Conservation (phyloP, 2,329 filamentous ascomycete species). For the Sarocladium strictum region DNA sequence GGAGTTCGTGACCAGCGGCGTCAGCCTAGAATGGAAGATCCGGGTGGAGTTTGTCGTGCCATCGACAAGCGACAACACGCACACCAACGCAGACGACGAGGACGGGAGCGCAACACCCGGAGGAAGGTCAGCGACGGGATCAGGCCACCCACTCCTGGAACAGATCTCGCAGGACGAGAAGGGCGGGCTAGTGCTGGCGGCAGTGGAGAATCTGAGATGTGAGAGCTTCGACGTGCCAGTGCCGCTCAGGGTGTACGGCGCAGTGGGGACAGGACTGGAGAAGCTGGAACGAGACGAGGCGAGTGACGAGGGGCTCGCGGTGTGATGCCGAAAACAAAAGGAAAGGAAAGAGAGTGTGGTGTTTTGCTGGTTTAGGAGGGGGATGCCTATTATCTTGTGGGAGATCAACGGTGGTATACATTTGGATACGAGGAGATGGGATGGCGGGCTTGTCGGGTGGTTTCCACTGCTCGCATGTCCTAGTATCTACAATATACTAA, state of each 20-base stretch:
- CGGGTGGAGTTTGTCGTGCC: slow-evolving; percentile 90
- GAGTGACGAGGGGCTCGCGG: slow-evolving; percentile 37
- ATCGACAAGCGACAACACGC: slow-evolving; percentile 26
- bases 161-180: slow-evolving; percentile 73
- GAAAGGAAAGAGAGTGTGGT: too few relatives aligned
- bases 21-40: slow-evolving; percentile 83
- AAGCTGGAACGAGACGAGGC: slow-evolving; percentile 50
- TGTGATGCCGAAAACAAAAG: too few relatives aligned
- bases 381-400: too few relatives aligned
- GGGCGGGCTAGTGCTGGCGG: slow-evolving; percentile 66
- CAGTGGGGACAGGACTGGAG: slow-evolving; percentile 51
- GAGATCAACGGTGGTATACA: too few relatives aligned
- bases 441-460: too few relatives aligned
- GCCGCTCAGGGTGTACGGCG: slow-evolving; percentile 73
- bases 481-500: too few relatives aligned
- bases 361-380: too few relatives aligned
- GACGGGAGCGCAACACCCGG: neutral
- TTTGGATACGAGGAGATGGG: too few relatives aligned
- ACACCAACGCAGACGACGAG: slow-evolving; percentile 10
- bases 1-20: slow-evolving; percentile 84
- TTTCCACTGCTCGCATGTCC: too few relatives aligned
- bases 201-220: slow-evolving; percentile 70
- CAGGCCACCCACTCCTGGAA: slow-evolving; percentile 57
- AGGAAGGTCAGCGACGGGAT: slow-evolving; percentile 9
- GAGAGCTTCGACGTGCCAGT: slow-evolving; percentile 90